phyloP scores from a whole-genome alignment of 2,329 filamentous ascomycete species.

The Simplicillium sp. region DNA sequence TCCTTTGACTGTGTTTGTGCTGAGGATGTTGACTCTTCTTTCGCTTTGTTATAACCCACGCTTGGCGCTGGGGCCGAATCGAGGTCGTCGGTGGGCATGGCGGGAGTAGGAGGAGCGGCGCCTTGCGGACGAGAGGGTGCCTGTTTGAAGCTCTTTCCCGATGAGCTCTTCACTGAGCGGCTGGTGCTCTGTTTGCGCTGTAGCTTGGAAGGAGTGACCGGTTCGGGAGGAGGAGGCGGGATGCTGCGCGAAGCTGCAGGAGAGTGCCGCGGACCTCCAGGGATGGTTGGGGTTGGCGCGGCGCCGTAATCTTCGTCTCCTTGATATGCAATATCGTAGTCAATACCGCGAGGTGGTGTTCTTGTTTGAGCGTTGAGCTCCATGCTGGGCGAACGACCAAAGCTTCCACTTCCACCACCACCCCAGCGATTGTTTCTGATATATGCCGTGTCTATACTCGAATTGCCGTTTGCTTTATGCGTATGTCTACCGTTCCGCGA shows the following conservation, averaged over 20 bases:
- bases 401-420: too few relatives aligned
- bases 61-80: constrained; percentile 49
- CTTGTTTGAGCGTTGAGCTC: constrained; percentile 15
- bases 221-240: constrained; percentile 29
- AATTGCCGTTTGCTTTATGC: too few relatives aligned
- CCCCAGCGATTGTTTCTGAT: too few relatives aligned
- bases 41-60: constrained; percentile 50
- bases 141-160: constrained; percentile 9
- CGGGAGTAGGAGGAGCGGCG: constrained; percentile 4
- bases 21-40: constrained; percentile 25
- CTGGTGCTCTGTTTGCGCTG: constrained; percentile 47
- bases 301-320: constrained; percentile 59
- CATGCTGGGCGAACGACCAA: too few relatives aligned
- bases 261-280: constrained; percentile 60
- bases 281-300: constrained; percentile 77
- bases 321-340: constrained; percentile 23
- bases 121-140: background rate
- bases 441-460: too few relatives aligned
- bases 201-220: constrained; percentile 26
- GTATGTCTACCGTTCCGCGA: too few relatives aligned
- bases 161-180: constrained; percentile 44
- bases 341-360: constrained; percentile 11
- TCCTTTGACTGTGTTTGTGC: constrained; percentile 45
- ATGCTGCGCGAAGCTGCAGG: constrained; percentile 26
- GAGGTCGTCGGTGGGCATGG: constrained; percentile 25